These are phyloP conservation scores for Paramecium biaurelia DNA, from an alignment of 73 alveolate genomes.

Conservation along the genomic window DNA sequence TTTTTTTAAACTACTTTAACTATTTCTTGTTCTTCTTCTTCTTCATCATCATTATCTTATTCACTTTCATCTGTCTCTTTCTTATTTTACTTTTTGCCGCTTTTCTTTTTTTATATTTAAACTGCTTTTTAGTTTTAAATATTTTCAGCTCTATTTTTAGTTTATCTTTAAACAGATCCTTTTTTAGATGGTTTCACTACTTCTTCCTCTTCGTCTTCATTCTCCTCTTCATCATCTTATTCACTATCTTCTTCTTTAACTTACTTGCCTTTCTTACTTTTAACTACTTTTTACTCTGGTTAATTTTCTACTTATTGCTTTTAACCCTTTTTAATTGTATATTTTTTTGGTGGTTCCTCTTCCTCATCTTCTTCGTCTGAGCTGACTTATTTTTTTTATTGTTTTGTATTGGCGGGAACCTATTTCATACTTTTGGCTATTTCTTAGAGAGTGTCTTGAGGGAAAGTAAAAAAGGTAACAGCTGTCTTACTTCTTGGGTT, in stretches of 20 bases:
- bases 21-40: not conserved
- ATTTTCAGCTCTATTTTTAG: not conserved
- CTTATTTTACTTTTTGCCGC: not conserved
- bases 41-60: not conserved
- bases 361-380: not conserved
- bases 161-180: not conserved
- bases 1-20: not conserved
- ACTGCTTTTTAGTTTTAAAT: not conserved
- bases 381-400: not conserved
- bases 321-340: not conserved
- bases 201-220: not conserved
- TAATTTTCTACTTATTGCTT: not conserved
- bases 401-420: conserved; percentile 37
- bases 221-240: not conserved
- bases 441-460: not conserved
- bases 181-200: not conserved
- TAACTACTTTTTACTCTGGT: not conserved
- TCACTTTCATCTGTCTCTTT: not conserved
- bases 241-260: not conserved
- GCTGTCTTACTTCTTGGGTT: not conserved
- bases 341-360: not conserved
- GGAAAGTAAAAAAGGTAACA: not conserved
- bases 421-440: not conserved
- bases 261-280: not conserved
- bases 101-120: not conserved